A percentile compares a stretch with the other conserved stretches of the same genome.
phyloP scores from a whole-genome alignment of 148 eudicot species.

The Fagopyrum esculentum region DNA sequence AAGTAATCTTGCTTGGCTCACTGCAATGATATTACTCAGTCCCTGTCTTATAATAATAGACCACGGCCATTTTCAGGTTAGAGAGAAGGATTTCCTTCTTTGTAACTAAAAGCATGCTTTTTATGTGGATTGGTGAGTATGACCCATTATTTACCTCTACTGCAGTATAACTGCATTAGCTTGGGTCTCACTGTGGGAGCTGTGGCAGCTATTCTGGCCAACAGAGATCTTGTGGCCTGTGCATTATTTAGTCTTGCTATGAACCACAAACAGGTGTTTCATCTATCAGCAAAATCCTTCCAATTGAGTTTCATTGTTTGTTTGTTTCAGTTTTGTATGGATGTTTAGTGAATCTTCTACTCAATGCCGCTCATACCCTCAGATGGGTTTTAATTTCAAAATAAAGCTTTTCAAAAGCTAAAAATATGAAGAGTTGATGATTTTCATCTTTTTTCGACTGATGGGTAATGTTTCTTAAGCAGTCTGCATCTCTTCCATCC shows the following conservation, averaged over 20 bases:
- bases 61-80: slow-evolving; percentile 98
- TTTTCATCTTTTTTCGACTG: neutral
- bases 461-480: neutral
- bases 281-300: neutral
- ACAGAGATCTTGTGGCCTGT: slow-evolving; percentile 67
- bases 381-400: neutral
- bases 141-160: neutral
- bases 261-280: slow-evolving; percentile 84
- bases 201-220: slow-evolving; percentile 63
- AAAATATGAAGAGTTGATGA: neutral
- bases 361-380: neutral
- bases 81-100: neutral
- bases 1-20: slow-evolving; percentile 61
- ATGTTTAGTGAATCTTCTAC: neutral
- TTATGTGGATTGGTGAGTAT: neutral
- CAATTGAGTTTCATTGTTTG: neutral
- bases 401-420: neutral
- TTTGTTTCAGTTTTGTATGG: slow-evolving; percentile 3
- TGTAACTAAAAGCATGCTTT: neutral
- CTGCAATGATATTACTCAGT: slow-evolving; percentile 59
- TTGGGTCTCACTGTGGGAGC: slow-evolving; percentile 86
- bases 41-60: slow-evolving; percentile 81
- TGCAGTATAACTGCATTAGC: slow-evolving; percentile 91
- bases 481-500: neutral
- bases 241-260: slow-evolving; percentile 65